These are phyloP conservation scores for Clonostachys chloroleuca DNA, from an alignment of 2,329 filamentous ascomycete species.

Conservation along the genomic window DNA sequence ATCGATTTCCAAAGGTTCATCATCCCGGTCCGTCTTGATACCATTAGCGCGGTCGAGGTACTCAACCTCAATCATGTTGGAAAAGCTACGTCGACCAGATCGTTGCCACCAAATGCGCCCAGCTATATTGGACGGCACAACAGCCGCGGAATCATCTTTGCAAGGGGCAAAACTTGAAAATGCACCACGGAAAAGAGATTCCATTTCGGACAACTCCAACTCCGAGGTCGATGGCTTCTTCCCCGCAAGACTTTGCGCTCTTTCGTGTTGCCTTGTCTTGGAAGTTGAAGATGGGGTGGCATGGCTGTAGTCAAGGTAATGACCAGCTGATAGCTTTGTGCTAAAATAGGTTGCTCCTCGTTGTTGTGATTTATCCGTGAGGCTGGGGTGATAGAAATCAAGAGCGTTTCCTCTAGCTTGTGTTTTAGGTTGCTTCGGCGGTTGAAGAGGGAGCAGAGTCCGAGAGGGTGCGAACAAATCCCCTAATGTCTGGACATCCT, in stretches of 20 bases:
- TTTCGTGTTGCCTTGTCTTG: slow-evolving; percentile 64
- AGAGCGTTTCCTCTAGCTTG: slow-evolving; percentile 58
- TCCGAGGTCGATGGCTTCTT: slow-evolving; percentile 52
- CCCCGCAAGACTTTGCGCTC: slow-evolving; percentile 62
- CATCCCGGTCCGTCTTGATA: slow-evolving; percentile 22
- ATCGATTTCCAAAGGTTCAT: slow-evolving; percentile 32
- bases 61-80: slow-evolving; percentile 56
- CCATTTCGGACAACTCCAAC: slow-evolving; percentile 62
- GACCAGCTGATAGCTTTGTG: slow-evolving; percentile 60
- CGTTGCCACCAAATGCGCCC: slow-evolving; percentile 75
- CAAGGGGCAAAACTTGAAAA: slow-evolving; percentile 79
- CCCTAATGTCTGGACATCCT: slow-evolving; percentile 61
- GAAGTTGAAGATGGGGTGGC: slow-evolving; percentile 49
- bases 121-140: slow-evolving; percentile 63
- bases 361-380: slow-evolving; percentile 49
- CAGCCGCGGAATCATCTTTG: slow-evolving; percentile 67
- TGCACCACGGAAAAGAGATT: slow-evolving; percentile 69
- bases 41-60: slow-evolving; percentile 33
- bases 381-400: slow-evolving; percentile 48
- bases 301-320: slow-evolving; percentile 68
- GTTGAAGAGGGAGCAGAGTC: slow-evolving; percentile 60
- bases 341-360: slow-evolving; percentile 59
- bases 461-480: slow-evolving; percentile 69
- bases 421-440: slow-evolving; percentile 68
- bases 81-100: slow-evolving; percentile 60